Base-by-base conservation (phyloP, 768 basidiomycete species). In the Paxillus involutus region DNA sequence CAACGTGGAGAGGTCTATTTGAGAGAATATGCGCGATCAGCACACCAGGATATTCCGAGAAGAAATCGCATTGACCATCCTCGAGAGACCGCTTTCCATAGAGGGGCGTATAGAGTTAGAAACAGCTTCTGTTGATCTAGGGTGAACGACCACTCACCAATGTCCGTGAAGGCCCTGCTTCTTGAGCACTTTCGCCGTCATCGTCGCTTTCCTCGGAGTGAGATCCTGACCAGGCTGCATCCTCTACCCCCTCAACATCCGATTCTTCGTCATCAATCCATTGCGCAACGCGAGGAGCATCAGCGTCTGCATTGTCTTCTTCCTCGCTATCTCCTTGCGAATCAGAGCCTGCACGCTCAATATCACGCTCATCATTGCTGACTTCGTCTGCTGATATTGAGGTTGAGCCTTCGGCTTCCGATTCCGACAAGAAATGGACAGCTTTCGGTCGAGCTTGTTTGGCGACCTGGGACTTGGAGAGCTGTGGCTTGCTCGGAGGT, bases 211-310 rank as follows among this genome's bases (percentile, higher is more conserved):
- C 63, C 17, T 63, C 58, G 1, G 63, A 62, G 39, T 58, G 52
- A 5, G 24, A 35, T 24, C 59, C 59, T 21, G 45, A 24, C 6
- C 49, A 51, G 2, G 29, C 47, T 11, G 51, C 50, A 8, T 53
- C 60, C 16, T 44, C 29, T 8, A 42, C 59, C 58, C 52, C 58
- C 59, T 53, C 54, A 14, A 39, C 32, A 24, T 69, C 68, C 14
- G 79, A 51, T 63, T 71, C 70, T 6, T 71, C 73, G 49, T 83
- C 82, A 42, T 80, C 83, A 4, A 79, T 72, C 83, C 84, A 88
- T 59, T 82, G 83, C 13, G 77, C 79, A 26, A 85, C 72, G n/a
- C 85, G 75, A 8, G 84, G 82, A 2, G 73, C 74, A 63, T 86
- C 84, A 5, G 70, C 65, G 52, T 78, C 76, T 4, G 53, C 52